phyloP scores from a whole-genome alignment of 2,329 filamentous ascomycete species.

The Paecilomyces formosus region DNA sequence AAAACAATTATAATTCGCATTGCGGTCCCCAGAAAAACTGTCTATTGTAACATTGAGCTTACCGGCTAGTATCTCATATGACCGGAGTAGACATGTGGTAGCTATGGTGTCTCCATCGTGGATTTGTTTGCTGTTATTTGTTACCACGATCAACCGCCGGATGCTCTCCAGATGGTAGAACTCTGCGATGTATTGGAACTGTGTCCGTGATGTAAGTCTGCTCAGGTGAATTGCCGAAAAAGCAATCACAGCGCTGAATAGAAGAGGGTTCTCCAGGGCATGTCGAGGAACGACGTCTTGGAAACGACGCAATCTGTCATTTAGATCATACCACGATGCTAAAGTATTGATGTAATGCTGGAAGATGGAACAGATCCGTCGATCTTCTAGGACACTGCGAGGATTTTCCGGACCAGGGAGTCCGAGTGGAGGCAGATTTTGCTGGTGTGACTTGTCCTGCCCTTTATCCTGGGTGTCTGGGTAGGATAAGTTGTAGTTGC shows the following conservation, averaged over 20 bases:
- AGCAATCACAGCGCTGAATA: slow-evolving; percentile 40
- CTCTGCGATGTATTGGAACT: slow-evolving; percentile 21
- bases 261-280: slow-evolving; percentile 33
- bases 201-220: slow-evolving; percentile 12
- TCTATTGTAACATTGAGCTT: slow-evolving; percentile 3
- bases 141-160: slow-evolving; percentile 31
- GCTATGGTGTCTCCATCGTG: slow-evolving; percentile 37
- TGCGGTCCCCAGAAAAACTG: not conserved
- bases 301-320: slow-evolving; percentile 32
- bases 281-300: slow-evolving; percentile 25
- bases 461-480: not conserved
- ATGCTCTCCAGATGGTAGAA: slow-evolving; percentile 37
- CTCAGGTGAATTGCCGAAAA: slow-evolving; percentile 38
- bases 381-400: slow-evolving; percentile 3
- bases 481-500: not conserved
- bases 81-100: slow-evolving; percentile 41
- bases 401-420: not conserved
- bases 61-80: slow-evolving; percentile 44
- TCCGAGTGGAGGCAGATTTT: not conserved
- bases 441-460: not conserved
- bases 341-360: slow-evolving; percentile 31
- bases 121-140: slow-evolving; percentile 20
- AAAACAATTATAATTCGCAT: not conserved
- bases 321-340: slow-evolving; percentile 44
- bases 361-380: slow-evolving; percentile 20